Evolutionary conservation across 768 basidiomycete genomes (phyloP).

Genomic region (Mycena amicta): DNA sequence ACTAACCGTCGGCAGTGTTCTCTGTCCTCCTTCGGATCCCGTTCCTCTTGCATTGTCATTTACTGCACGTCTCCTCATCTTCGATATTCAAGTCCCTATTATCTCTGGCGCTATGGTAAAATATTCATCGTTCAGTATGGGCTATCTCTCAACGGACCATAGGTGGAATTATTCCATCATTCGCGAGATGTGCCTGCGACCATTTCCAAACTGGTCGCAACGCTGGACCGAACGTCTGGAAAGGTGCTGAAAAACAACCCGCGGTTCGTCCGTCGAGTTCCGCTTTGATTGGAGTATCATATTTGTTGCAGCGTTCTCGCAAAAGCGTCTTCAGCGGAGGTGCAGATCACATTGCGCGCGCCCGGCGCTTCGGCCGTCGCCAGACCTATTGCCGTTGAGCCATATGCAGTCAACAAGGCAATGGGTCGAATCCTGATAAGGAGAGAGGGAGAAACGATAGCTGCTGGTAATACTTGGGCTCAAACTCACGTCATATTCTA

Average conservation of each 20-base stretch:
- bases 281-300: neutral
- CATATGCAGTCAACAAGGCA: conserved; percentile 86
- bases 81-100: conserved; percentile 90
- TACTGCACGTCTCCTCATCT: conserved; percentile 87
- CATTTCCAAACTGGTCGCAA: conserved; percentile 76
- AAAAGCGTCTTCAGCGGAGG: conserved; percentile 84
- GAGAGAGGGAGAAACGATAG: conserved; percentile 91
- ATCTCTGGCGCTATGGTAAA: conserved; percentile 80
- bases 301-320: conserved; percentile 65
- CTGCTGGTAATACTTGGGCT: conserved; percentile 63
- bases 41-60: conserved; percentile 81
- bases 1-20: conserved; percentile 83
- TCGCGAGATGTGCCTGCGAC: conserved; percentile 91
- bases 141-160: neutral
- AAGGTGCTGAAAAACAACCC: conserved; percentile 76
- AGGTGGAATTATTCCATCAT: conserved; percentile 96
- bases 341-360: conserved; percentile 76
- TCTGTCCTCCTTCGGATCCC: conserved; percentile 73
- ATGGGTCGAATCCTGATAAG: conserved; percentile 93
- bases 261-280: conserved; percentile 64
- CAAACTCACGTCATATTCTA: neutral
- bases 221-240: conserved; percentile 78
- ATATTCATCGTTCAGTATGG: conserved; percentile 19
- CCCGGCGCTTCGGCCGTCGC: conserved; percentile 46
- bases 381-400: conserved; percentile 81